Evolutionary conservation across 2,329 filamentous ascomycete genomes (phyloP), one percentile per base, ranked within the genome.

Genomic region (Cordyceps cateniannulata): DNA sequence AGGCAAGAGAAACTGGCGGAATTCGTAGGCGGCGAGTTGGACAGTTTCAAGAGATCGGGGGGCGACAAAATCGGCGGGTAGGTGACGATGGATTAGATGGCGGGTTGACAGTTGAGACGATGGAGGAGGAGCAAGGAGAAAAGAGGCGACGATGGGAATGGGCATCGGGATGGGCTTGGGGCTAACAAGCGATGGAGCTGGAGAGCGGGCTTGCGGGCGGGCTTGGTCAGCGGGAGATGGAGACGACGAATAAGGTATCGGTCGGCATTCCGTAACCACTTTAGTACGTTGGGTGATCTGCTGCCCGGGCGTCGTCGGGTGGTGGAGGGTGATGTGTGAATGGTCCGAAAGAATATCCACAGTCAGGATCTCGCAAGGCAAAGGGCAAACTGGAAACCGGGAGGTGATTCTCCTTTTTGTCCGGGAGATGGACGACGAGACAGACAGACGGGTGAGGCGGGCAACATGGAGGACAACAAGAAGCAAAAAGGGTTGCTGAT

Each of bases 191-290:
- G 54, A 57, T 57, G 54, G 42, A 44, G 51, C 51, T 42, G 51
- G 40, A 55, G 51, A 27, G 51, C 35, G 38, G 20, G 29, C 18
- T 20, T 22, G 49, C 20, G 49, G 22, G 47, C 47, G 25, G 47
- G 52, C 52, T 42, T 55, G 52, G 52, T 55, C 52, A 55, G 52
- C 52, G 52, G 52, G 38, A 45, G 51, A 54, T 25, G 51, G 38
- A 25, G 51, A 35, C n/a, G 32, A 42, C 20, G 22, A 8, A 29
- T 8, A 29, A 29, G 27, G 32, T 35, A 35, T 35, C 32, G 32
- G 32, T 35, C 32, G 32, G 32, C 32, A 35, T 7, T 35, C 9
- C 12, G 32, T 35, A 35, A 35, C 32, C 12, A 35, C 6, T 3
- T 12, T 10, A 3, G 5, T 35, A 35, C 9, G 38, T 22, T 44